Conservation (phyloP, 2,329 filamentous ascomycete species). For the Nemania serpens region DNA sequence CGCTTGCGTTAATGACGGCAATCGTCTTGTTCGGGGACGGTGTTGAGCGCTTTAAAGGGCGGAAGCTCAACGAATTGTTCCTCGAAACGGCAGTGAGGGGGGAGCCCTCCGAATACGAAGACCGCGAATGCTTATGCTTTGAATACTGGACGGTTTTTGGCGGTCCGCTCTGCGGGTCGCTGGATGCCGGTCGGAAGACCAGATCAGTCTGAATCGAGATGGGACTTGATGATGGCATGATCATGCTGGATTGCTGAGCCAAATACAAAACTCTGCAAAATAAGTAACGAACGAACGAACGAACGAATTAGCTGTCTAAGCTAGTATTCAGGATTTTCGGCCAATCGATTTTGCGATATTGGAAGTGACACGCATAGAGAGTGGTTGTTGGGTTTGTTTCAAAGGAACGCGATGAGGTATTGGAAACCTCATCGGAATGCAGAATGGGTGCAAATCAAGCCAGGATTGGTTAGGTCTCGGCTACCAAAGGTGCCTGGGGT, state of each 20-base stretch:
- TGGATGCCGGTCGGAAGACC: constrained; percentile 38
- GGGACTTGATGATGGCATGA: constrained; percentile 40
- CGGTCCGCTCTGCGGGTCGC: constrained; percentile 38
- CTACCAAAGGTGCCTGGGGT: neutral
- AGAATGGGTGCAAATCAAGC: neutral
- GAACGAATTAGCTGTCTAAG: constrained; percentile 5
- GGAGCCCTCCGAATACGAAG: constrained; percentile 65
- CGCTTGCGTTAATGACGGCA: constrained; percentile 93
- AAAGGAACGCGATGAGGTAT: neutral
- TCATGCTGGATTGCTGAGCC: constrained; percentile 14
- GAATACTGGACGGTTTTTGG: constrained; percentile 35
- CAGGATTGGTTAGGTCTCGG: neutral
- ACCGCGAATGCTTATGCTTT: constrained; percentile 65
- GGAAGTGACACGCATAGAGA: neutral
- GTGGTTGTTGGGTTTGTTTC: neutral
- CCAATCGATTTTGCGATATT: neutral
- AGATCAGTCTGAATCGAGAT: constrained; percentile 43
- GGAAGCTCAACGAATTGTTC: constrained; percentile 66
- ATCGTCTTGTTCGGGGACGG: constrained; percentile 75
- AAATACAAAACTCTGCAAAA: constrained; percentile 5
- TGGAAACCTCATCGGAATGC: constrained; percentile 4
- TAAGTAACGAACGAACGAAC: neutral
- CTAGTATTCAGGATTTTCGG: neutral
- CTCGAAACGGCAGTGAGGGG: constrained; percentile 55
- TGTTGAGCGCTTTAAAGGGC: constrained; percentile 63